These are phyloP conservation scores for Salvia rosmarinus DNA, from an alignment of 257 asterid species.

Conservation along the genomic window DNA sequence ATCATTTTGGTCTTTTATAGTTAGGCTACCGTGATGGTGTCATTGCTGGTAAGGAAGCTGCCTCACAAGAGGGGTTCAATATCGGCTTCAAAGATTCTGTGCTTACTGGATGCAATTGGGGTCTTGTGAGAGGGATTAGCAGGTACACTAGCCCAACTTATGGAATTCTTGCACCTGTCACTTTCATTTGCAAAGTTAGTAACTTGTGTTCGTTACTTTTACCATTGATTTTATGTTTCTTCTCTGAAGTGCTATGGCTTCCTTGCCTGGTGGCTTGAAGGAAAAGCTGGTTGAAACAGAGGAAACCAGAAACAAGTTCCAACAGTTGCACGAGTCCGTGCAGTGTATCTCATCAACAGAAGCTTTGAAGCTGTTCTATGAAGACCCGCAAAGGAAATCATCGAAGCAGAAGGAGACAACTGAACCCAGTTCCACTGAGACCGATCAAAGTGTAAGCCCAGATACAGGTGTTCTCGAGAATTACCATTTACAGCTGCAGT, in stretches of 20 bases:
- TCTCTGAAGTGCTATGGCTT: slow-evolving; percentile 57
- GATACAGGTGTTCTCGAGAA: slow-evolving; percentile 37
- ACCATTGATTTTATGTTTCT: not conserved
- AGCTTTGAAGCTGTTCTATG: slow-evolving; percentile 58
- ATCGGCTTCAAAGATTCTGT: slow-evolving; percentile 73
- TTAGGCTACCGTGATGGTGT: slow-evolving; percentile 97
- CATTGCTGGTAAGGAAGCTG: slow-evolving; percentile 79
- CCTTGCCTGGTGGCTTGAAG: slow-evolving; percentile 59
- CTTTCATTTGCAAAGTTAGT: too few species aligned
- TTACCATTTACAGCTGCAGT: slow-evolving; percentile 48
- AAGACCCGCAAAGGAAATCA: slow-evolving; percentile 41
- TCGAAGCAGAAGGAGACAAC: slow-evolving; percentile 30
- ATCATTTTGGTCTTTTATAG: slow-evolving; percentile 44
- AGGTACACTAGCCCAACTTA: slow-evolving; percentile 46
- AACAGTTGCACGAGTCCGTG: slow-evolving; percentile 55
- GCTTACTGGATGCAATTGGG: slow-evolving; percentile 67
- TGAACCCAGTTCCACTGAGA: slow-evolving; percentile 23
- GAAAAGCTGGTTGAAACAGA: slow-evolving; percentile 63
- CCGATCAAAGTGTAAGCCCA: slow-evolving; percentile 37
- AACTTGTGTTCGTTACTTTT: too few species aligned
- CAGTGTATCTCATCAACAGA: slow-evolving; percentile 56
- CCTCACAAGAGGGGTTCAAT: slow-evolving; percentile 87
- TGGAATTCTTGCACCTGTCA: not conserved
- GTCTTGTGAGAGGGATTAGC: slow-evolving; percentile 73
- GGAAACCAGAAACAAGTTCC: slow-evolving; percentile 58